These are phyloP conservation scores for Begonia peltatifolia DNA, from an alignment of 306 rosid genomes.

Conservation along the genomic window DNA sequence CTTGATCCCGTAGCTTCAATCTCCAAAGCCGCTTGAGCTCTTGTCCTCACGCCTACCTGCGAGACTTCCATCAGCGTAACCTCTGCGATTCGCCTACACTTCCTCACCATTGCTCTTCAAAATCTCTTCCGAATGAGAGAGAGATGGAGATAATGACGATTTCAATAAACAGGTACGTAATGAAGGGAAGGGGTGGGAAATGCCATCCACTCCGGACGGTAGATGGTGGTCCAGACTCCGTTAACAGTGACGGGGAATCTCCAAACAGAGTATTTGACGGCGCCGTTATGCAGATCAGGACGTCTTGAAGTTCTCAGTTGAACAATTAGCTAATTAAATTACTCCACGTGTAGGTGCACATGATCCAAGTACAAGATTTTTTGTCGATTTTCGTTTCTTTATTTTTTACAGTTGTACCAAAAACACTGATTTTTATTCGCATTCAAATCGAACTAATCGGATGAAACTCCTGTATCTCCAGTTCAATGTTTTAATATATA, in stretches of 20 bases:
- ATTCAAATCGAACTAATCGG: too few species aligned
- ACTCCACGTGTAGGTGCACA: conserved; percentile 22
- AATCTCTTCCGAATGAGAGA: conserved; percentile 13
- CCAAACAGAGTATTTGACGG: conserved; percentile 76
- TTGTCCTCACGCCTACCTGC: conserved; percentile 39
- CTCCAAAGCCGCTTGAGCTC: conserved; percentile 39
- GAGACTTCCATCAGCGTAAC: conserved; percentile 37
- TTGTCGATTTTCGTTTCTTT: too few species aligned
- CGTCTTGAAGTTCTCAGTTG: conserved; percentile 24
- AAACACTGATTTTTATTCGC: too few species aligned
- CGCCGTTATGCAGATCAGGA: conserved; percentile 56
- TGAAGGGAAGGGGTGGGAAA: too few species aligned
- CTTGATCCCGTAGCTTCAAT: conserved; percentile 14
- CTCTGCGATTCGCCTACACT: conserved; percentile 20
- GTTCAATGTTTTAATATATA: too few species aligned
- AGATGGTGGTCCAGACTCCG: conserved; percentile 45
- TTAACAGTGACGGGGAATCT: conserved; percentile 59
- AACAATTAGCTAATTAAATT: conserved; percentile 6
- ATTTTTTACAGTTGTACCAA: too few species aligned
- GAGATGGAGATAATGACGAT: conserved; percentile 11
- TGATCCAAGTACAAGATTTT: neutral
- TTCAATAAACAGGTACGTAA: conserved; percentile 24
- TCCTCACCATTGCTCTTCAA: conserved; percentile 20
- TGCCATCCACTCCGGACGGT: conserved; percentile 4
- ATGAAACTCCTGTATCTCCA: too few species aligned